These are phyloP conservation scores for Saccharomycopsis amapae DNA, from an alignment of 805 yeast genomes.

Conservation along the genomic window DNA sequence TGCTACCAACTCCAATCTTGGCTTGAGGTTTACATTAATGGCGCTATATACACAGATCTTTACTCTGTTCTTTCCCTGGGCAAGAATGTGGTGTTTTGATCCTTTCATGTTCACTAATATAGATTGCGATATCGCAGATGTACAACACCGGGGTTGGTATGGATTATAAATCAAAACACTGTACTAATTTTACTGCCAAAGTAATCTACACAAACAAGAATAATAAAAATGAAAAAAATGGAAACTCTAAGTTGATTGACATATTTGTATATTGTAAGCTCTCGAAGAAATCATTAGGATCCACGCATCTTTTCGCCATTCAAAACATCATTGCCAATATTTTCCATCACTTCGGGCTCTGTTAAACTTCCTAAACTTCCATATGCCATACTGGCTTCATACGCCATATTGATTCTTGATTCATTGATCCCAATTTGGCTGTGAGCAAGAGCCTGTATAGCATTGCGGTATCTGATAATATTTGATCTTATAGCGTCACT, in stretches of 20 bases:
- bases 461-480: slow-evolving; percentile 79
- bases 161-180: neutral
- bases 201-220: neutral
- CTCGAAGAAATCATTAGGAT: neutral
- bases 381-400: slow-evolving; percentile 83
- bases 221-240: neutral
- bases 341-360: slow-evolving; percentile 64
- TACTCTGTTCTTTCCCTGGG: too few relatives aligned
- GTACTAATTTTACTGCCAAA: neutral
- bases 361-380: slow-evolving; percentile 63
- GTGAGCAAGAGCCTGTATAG: slow-evolving; percentile 71
- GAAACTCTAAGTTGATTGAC: neutral
- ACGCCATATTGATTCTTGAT: slow-evolving; percentile 67
- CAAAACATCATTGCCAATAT: slow-evolving; percentile 65
- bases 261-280: too few relatives aligned
- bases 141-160: too few relatives aligned
- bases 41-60: too few relatives aligned
- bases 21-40: too few relatives aligned
- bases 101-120: too few relatives aligned
- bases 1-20: too few relatives aligned
- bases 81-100: too few relatives aligned
- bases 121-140: too few relatives aligned
- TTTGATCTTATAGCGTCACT: slow-evolving; percentile 55
- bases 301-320: slow-evolving; percentile 75
- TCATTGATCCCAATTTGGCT: slow-evolving; percentile 87